Percentiles rank a stretch among this genome's conserved stretches.
Evolutionary conservation across 2,329 filamentous ascomycete species (phyloP).

Genomic region (Exophiala bonariae): DNA sequence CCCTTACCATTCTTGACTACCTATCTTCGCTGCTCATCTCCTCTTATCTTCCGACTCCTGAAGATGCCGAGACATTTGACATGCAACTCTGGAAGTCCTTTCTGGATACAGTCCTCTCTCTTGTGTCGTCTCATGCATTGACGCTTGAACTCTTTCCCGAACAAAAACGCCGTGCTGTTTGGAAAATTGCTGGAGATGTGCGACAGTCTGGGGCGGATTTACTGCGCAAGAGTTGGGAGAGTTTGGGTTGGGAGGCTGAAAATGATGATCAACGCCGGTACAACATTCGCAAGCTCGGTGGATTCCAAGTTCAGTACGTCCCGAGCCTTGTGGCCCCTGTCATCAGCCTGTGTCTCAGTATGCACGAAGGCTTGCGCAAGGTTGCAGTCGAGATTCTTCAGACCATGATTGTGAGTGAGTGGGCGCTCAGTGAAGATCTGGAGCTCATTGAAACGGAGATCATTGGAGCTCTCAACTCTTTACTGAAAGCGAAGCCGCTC

Average conservation of each 20-base stretch:
- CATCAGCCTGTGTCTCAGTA: conserved; percentile 89
- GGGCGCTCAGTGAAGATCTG: conserved; percentile 91
- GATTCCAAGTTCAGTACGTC: conserved; percentile 98
- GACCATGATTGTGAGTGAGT: conserved; percentile 98
- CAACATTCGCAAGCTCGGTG: conserved; percentile 80
- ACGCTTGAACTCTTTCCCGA: conserved; percentile 95
- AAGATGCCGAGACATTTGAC: conserved; percentile 88
- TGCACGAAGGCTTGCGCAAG: conserved; percentile 84
- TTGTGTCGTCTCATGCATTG: conserved; percentile 84
- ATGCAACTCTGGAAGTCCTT: conserved; percentile 93
- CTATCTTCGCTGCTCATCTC: conserved; percentile 78
- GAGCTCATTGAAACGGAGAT: conserved; percentile 92
- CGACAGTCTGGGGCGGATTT: conserved; percentile 87
- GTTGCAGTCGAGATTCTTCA: conserved; percentile 93
- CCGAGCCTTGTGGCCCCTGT: conserved; percentile 88
- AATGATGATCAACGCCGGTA: conserved; percentile 76
- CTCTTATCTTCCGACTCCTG: conserved; percentile 80
- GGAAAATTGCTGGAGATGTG: conserved; percentile 98
- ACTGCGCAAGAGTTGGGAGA: conserved; percentile 83
- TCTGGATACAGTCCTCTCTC: conserved; percentile 82
- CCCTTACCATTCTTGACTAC: conserved; percentile 81
- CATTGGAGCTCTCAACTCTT: conserved; percentile 85
- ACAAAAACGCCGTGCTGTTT: conserved; percentile 92
- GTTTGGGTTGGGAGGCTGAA: conserved; percentile 92
- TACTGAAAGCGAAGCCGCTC: conserved; percentile 86